Base-by-base conservation (phyloP, 768 basidiomycete genomes). In the Collybia sp. region DNA sequence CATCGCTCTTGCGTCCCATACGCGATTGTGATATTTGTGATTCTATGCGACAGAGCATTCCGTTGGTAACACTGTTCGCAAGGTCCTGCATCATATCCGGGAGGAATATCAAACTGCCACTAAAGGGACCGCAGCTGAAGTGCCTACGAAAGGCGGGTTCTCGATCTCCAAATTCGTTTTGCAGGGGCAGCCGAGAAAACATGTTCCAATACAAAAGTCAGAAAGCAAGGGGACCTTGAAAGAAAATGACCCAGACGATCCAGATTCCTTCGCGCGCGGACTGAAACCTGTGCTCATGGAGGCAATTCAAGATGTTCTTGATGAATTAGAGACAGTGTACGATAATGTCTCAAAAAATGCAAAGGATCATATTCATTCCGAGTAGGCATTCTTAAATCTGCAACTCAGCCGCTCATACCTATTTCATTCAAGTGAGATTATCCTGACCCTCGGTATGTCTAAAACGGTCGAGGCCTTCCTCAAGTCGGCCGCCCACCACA, bases 301-400 rank as follows among this genome's bases (percentile, higher is more conserved):
- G 64, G 96, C 93, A 6, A 94, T 99, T 43, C 88, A 95, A 59
- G 95, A 97, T 59, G 89, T 97, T 13, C 75, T 96, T 38, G 93
- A 96, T 53, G 96, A 99, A 64, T 72, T 99, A 32, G 94, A 96
- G 62, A 93, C 90, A 2, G 94, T 95, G 1, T 92, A 97, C 55
- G 90, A 96, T 54, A 93, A 87, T 56, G 85, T 98, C 15, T 88
- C 90, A 8, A 95, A 90, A 70, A 90, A 88, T 55, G 92, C 94
- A 2, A 88, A 82, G 65, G 93, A 96, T 62, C 94, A 98, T 61
- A 88, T 99, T 49, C 95, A 98, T 63, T 92, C 93, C n/a, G 93
- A 96, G 95, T 97, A 60, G 61, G 90, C 69, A 1, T 38, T 45
- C 41, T 12, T 20, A 31, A 32, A 34, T 37, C 30, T 32, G 32